Percentiles rank a stretch among this genome's conserved stretches.
Conservation (phyloP, 257 asterid genomes). For the Primulina huaijiensis region DNA sequence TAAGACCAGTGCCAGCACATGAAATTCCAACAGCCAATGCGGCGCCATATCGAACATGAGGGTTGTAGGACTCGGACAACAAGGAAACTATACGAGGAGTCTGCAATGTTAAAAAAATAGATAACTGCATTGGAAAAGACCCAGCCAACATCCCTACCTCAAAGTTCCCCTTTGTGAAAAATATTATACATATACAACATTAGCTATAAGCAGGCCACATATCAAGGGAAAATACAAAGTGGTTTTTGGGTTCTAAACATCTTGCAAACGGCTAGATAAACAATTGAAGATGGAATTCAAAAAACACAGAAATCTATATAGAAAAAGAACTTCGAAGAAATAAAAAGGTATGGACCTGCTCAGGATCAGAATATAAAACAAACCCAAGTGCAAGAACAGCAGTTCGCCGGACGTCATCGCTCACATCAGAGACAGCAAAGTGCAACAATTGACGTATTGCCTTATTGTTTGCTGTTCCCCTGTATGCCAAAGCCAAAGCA, state of each 20-base stretch:
- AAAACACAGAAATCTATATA: neutral
- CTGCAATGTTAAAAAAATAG: slow-evolving; percentile 39
- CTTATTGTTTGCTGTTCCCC: slow-evolving; percentile 93
- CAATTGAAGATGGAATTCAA: slow-evolving; percentile 1
- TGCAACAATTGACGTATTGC: slow-evolving; percentile 95
- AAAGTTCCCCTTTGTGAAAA: no score
- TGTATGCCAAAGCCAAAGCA: slow-evolving; percentile 93
- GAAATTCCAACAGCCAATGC: slow-evolving; percentile 98
- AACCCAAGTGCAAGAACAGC: slow-evolving; percentile 98
- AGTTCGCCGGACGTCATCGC: slow-evolving; percentile 94
- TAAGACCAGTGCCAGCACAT: slow-evolving; percentile 96
- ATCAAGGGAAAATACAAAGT: neutral
- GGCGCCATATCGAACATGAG: slow-evolving; percentile 98
- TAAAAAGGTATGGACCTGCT: slow-evolving; percentile 52
- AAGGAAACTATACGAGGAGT: slow-evolving; percentile 89
- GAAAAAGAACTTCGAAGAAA: slow-evolving; percentile 8
- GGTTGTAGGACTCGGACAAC: slow-evolving; percentile 93
- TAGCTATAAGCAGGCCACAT: neutral
- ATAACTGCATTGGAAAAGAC: neutral
- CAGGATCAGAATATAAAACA: slow-evolving; percentile 87
- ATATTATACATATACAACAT: neutral
- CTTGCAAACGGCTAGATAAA: neutral
- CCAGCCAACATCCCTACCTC: neutral
- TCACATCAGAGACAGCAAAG: slow-evolving; percentile 97
- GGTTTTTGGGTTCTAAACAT: slow-evolving; percentile 1